phyloP scores from a whole-genome alignment of 2,329 filamentous ascomycete genomes.

The Cladophialophora immunda region DNA sequence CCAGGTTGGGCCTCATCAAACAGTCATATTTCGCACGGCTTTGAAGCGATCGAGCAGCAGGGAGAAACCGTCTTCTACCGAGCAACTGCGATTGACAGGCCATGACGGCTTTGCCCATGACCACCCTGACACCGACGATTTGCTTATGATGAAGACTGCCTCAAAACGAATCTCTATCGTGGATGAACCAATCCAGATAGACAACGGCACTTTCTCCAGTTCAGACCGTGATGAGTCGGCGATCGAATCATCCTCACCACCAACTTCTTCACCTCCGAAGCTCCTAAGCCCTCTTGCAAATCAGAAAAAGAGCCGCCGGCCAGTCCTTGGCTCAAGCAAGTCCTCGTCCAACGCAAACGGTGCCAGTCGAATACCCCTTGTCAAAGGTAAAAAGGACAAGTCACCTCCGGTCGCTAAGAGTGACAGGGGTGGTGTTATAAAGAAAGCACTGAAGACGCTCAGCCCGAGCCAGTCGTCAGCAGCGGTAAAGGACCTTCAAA shows the following conservation, averaged over 20 bases:
- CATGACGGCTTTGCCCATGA: slow-evolving; percentile 40
- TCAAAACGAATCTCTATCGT: slow-evolving; percentile 35
- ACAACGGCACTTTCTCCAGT: slow-evolving; percentile 17
- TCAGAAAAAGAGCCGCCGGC: slow-evolving; percentile 42
- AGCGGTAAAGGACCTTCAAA: slow-evolving; percentile 35
- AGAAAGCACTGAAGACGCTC: slow-evolving; percentile 40
- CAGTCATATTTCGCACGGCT: slow-evolving; percentile 55
- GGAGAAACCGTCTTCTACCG: slow-evolving; percentile 31
- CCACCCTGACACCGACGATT: slow-evolving; percentile 36
- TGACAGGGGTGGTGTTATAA: slow-evolving; percentile 38
- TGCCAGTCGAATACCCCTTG: slow-evolving; percentile 30
- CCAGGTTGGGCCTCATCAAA: slow-evolving; percentile 52
- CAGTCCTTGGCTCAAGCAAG: slow-evolving; percentile 27
- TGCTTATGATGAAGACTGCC: slow-evolving; percentile 33
- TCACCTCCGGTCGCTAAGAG: slow-evolving; percentile 22
- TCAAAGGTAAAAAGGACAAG: slow-evolving; percentile 33
- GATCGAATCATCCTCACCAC: slow-evolving; percentile 22
- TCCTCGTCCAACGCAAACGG: slow-evolving; percentile 22
- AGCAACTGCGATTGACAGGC: slow-evolving; percentile 34
- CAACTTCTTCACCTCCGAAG: slow-evolving; percentile 26
- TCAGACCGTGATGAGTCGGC: slow-evolving; percentile 24
- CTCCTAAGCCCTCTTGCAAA: slow-evolving; percentile 35
- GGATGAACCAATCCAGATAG: slow-evolving; percentile 32
- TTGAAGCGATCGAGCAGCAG: slow-evolving; percentile 45
- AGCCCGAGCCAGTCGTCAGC: slow-evolving; percentile 40